These are phyloP conservation scores for Glycyrrhiza uralensis DNA, from an alignment of 306 rosid genomes.

Conservation along the genomic window DNA sequence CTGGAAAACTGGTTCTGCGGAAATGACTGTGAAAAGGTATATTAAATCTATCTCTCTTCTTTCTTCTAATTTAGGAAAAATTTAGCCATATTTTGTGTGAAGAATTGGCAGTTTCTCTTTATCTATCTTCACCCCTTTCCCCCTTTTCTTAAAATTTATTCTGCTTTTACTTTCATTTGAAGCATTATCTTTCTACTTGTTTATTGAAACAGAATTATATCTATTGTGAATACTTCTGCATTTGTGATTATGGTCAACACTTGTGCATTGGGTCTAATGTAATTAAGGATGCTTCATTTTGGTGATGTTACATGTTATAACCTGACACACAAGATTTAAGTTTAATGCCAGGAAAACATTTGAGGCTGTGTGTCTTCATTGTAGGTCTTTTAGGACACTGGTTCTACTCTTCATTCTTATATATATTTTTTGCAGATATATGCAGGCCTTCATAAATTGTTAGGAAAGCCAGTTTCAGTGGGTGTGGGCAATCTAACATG, in stretches of 20 bases:
- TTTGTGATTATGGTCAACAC: neutral
- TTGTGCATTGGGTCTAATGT: neutral
- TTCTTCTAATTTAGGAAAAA: neutral
- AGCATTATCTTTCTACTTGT: neutral
- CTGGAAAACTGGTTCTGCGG: constrained; percentile 59
- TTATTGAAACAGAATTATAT: neutral
- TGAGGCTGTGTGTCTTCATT: neutral
- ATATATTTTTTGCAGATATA: constrained; percentile 52
- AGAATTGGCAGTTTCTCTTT: neutral
- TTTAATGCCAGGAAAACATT: constrained; percentile 2
- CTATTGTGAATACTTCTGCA: neutral
- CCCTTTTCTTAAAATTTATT: neutral
- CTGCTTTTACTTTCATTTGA: neutral
- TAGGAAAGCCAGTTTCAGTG: constrained; percentile 54
- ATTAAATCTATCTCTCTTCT: neutral
- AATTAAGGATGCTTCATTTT: constrained; percentile 3
- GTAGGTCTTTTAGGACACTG: neutral
- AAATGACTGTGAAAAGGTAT: constrained; percentile 63
- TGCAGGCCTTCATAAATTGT: constrained; percentile 42
- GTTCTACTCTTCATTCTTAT: constrained; percentile 14
- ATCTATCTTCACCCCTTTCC: neutral
- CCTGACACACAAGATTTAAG: neutral
- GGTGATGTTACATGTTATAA: neutral
- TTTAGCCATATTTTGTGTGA: neutral
- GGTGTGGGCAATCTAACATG: constrained; percentile 60